Conservation (phyloP, 352 stramenopile genomes). For the Pythium scleroteichum region DNA sequence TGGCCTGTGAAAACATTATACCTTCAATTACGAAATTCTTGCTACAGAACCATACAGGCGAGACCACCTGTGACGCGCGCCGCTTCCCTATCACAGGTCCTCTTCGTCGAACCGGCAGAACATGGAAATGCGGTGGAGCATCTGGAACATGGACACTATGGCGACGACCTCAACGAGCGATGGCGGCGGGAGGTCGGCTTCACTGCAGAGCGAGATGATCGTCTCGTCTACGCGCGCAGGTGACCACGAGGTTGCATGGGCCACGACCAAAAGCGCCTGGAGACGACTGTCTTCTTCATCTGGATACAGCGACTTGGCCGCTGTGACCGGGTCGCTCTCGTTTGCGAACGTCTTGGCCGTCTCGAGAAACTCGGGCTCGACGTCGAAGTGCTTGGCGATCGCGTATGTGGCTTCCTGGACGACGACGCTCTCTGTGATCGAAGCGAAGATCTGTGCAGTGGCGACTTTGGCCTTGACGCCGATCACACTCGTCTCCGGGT, state of each 20-base stretch:
- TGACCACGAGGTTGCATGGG: conserved; percentile 14
- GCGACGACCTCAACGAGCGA: conserved; percentile 19
- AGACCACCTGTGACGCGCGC: conserved; percentile 21
- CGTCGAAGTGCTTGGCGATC: conserved; percentile 17
- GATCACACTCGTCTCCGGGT: conserved; percentile 23
- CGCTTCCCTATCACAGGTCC: neutral
- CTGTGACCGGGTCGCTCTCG: conserved; percentile 7
- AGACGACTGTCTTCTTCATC: conserved; percentile 9
- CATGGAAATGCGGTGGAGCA: conserved; percentile 25
- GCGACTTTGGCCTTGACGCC: conserved; percentile 22
- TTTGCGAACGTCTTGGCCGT: conserved; percentile 8
- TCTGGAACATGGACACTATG: conserved; percentile 22
- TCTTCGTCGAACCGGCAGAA: conserved; percentile 18
- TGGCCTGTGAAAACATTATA: conserved; percentile 11
- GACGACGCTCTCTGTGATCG: conserved; percentile 13
- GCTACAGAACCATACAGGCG: conserved; percentile 15
- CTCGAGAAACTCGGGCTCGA: conserved; percentile 11
- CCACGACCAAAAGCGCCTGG: conserved; percentile 15
- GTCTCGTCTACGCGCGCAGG: conserved; percentile 17
- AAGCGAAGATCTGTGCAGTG: conserved; percentile 12
- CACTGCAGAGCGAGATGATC: conserved; percentile 12
- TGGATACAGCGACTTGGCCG: conserved; percentile 13
- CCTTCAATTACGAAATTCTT: conserved; percentile 7
- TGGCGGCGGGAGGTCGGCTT: conserved; percentile 8
- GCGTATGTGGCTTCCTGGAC: conserved; percentile 13